Evolutionary conservation across 768 basidiomycete species (phyloP).

Genomic region (Tephrocybe sp.): DNA sequence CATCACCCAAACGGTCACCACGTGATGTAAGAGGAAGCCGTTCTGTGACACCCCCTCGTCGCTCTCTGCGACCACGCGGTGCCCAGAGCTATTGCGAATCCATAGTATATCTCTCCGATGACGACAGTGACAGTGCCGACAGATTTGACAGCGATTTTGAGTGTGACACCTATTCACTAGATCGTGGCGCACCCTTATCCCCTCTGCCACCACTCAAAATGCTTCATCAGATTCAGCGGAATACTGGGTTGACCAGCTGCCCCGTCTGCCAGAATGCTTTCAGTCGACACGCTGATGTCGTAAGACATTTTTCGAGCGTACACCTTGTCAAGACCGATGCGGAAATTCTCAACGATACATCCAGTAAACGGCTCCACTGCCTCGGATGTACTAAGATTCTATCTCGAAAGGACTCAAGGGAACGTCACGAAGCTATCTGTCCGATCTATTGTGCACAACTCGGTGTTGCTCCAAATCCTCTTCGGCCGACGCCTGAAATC

Average conservation of each 20-base stretch:
- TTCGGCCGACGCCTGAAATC: too few species aligned
- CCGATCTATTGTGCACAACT: constrained; percentile 4
- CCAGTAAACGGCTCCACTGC: constrained; percentile 10
- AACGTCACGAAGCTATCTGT: constrained; percentile 13
- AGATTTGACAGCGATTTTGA: background rate
- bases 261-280: constrained; percentile 4
- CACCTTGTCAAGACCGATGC: constrained; percentile 3
- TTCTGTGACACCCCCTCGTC: background rate
- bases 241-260: constrained; percentile 6
- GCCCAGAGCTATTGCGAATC: background rate
- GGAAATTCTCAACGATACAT: constrained; percentile 12
- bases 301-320: constrained; percentile 10
- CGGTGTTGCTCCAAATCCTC: background rate
- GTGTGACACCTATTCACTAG: background rate
- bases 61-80: constrained; percentile 3
- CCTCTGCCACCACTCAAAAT: background rate
- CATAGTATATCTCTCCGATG: background rate
- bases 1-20: background rate
- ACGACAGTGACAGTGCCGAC: background rate
- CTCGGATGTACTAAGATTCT: constrained; percentile 14
- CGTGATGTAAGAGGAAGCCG: background rate
- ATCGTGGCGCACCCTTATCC: background rate
- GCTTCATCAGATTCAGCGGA: constrained; percentile 4
- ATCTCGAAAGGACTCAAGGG: constrained; percentile 13
- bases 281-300: constrained; percentile 13